Base-by-base conservation (phyloP, 2,329 filamentous ascomycete genomes). In the Passalora sequoiae region DNA sequence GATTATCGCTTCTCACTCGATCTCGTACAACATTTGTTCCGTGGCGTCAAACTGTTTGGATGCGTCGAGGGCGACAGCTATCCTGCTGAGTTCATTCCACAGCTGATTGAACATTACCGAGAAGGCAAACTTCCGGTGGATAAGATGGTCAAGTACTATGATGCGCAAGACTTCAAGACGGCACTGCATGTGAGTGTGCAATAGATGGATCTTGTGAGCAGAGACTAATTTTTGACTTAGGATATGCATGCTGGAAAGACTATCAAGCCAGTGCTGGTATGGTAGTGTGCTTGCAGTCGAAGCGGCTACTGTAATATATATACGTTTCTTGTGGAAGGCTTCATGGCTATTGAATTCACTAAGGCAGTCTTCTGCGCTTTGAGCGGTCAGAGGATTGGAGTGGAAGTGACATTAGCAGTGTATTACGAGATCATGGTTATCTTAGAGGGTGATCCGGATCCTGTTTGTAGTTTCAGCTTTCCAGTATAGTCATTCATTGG, bases 91-190 rank as follows among this genome's bases (percentile, higher is more conserved):
- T 69, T 64, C 46, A 58, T 72, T 2, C 69, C 69, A 2, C 47
- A 66, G 40, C 64, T 73, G 63, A 67, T 73, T 10, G 43, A 65
- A 39, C 70, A 69, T 65, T 69, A 68, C 46, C 56, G 60, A n/a
- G 55, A 65, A 8, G 70, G 69, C 4, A 64, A 61, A 40, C 64
- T 73, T 19, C 69, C 69, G 24, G 58, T 71, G 38, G 60, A 71
- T 13, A 66, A 67, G 49, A 54, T 73, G 19, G 59, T 67, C 31
- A 66, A 62, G 48, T 65, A 56, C 8, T 72, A 69, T 54, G 44
- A 61, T 44, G 66, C 62, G 6, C 59, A 64, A 10, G 66, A 70
- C 6, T 65, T 65, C 40, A 55, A 59, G 35, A 59, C 46, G 21
- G 67, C 66, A 15, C 37, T 69, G 30, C 45, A 56, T 16, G 49